Evolutionary conservation across 78 protist species (phyloP).

Genomic region (Diacronema lutheri): DNA sequence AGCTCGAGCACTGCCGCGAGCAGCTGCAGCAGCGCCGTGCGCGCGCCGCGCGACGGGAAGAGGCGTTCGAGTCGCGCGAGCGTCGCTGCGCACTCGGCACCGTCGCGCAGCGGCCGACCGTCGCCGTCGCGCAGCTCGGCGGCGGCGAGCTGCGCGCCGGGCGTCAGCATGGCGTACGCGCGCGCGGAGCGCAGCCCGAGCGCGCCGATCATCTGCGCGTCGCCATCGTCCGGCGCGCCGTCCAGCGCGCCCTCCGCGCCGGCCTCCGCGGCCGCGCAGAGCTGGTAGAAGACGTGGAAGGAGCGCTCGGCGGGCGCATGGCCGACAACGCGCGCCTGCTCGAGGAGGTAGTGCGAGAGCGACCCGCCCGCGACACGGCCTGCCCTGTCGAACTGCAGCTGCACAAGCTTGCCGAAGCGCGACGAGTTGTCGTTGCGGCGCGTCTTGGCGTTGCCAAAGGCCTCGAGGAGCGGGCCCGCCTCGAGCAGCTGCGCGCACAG

Average conservation of each 20-base stretch:
- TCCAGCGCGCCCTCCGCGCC: background rate
- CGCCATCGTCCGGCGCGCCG: background rate
- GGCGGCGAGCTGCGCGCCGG: background rate
- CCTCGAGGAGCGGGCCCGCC: constrained; percentile 58
- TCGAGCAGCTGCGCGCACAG: constrained; percentile 20
- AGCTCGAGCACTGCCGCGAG: background rate
- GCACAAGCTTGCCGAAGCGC: constrained; percentile 73
- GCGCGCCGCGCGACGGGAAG: too few species aligned
- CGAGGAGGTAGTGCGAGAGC: background rate
- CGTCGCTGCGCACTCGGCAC: constrained; percentile 24
- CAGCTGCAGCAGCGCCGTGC: background rate
- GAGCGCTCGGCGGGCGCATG: constrained; percentile 20
- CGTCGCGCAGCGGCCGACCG: constrained; percentile 27
- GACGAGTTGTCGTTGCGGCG: constrained; percentile 86
- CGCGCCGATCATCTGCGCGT: background rate
- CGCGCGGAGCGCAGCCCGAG: background rate
- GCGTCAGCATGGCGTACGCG: background rate
- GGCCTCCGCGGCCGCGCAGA: background rate
- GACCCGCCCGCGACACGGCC: constrained; percentile 22
- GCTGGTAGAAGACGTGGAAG: constrained; percentile 32
- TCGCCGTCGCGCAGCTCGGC: background rate
- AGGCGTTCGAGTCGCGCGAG: background rate
- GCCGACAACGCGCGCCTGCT: constrained; percentile 32
- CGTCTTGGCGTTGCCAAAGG: constrained; percentile 88
- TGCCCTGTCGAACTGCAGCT: constrained; percentile 41